A percentile compares a stretch with the other conserved stretches of the same genome.
Conservation (phyloP, 805 yeast species). For the Pichia sporocuriosa region DNA sequence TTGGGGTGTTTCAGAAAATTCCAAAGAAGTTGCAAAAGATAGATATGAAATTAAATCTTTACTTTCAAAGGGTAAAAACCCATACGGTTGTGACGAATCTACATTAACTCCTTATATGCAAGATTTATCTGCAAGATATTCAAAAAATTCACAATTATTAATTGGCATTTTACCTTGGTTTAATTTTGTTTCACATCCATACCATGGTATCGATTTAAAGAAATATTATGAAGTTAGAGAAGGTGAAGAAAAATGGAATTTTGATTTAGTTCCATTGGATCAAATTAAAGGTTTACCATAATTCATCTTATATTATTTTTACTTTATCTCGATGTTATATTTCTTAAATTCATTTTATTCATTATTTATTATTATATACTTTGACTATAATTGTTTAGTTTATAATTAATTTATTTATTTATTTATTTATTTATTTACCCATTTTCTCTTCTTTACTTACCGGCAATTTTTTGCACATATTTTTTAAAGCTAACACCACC, state of each 20-base stretch:
- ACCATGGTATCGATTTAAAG: slow-evolving; percentile 69
- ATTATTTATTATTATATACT: background rate
- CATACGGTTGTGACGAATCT: slow-evolving; percentile 52
- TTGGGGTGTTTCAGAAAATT: slow-evolving; percentile 71
- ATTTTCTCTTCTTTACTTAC: background rate
- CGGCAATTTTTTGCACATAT: background rate
- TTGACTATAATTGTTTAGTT: background rate
- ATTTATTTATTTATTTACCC: slow-evolving; percentile 3
- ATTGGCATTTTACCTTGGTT: slow-evolving; percentile 72
- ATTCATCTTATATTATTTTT: background rate
- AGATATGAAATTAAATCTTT: slow-evolving; percentile 65
- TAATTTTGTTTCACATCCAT: slow-evolving; percentile 73
- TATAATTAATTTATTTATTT: background rate
- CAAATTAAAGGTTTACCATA: slow-evolving; percentile 34
- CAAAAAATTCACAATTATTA: slow-evolving; percentile 59
- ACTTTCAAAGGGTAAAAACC: slow-evolving; percentile 56
- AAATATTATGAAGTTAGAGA: slow-evolving; percentile 51
- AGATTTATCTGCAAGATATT: slow-evolving; percentile 69
- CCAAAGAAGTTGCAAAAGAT: slow-evolving; percentile 63
- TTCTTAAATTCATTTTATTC: slow-evolving; percentile 5
- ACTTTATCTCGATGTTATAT: background rate
- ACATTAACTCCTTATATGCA: slow-evolving; percentile 62
- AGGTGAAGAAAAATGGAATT: slow-evolving; percentile 54
- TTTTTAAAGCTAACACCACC: slow-evolving; percentile 4
- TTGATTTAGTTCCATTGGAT: slow-evolving; percentile 43